A percentile compares a stretch with the other conserved stretches of the same genome.
Evolutionary conservation across 2,329 filamentous ascomycete species (phyloP).

Genomic region (Alternaria gaisen): DNA sequence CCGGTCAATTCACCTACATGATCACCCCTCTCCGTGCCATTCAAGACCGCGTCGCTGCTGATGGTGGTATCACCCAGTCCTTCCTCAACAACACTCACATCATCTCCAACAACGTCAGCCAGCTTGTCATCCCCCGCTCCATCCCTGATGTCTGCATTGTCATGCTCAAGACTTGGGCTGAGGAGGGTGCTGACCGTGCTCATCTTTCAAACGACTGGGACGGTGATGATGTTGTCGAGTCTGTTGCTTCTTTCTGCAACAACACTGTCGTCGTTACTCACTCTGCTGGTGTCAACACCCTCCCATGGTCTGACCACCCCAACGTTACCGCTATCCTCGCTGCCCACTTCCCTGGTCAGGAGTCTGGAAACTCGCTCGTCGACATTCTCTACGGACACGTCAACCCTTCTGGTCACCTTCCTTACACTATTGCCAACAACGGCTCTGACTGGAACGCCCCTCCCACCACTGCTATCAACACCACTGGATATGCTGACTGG

Average conservation of each 20-base stretch:
- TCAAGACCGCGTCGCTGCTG: slow-evolving; percentile 39
- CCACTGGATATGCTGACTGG: slow-evolving; percentile 53
- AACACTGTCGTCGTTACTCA: slow-evolving; percentile 63
- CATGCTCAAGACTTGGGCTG: slow-evolving; percentile 65
- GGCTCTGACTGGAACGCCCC: slow-evolving; percentile 71
- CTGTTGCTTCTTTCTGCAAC: slow-evolving; percentile 57
- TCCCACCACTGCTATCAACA: slow-evolving; percentile 51
- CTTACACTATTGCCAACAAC: slow-evolving; percentile 82
- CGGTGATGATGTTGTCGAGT: slow-evolving; percentile 52
- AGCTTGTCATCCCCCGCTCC: slow-evolving; percentile 40
- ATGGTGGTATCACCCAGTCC: slow-evolving; percentile 55
- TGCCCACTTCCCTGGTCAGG: slow-evolving; percentile 55
- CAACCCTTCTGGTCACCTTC: slow-evolving; percentile 81
- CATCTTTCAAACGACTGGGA: slow-evolving; percentile 56
- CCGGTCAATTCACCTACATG: slow-evolving; percentile 53
- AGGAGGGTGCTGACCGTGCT: slow-evolving; percentile 56
- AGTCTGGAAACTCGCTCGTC: slow-evolving; percentile 52
- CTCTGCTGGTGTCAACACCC: slow-evolving; percentile 53
- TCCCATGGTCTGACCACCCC: slow-evolving; percentile 54
- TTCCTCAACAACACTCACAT: slow-evolving; percentile 56
- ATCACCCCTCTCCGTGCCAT: slow-evolving; percentile 55
- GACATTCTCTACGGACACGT: slow-evolving; percentile 74
- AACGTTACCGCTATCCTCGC: slow-evolving; percentile 56
- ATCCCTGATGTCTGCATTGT: slow-evolving; percentile 62
- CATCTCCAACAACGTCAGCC: slow-evolving; percentile 39